These are phyloP conservation scores for Citrus inodora DNA, from an alignment of 345 rosid genomes.

Conservation along the genomic window DNA sequence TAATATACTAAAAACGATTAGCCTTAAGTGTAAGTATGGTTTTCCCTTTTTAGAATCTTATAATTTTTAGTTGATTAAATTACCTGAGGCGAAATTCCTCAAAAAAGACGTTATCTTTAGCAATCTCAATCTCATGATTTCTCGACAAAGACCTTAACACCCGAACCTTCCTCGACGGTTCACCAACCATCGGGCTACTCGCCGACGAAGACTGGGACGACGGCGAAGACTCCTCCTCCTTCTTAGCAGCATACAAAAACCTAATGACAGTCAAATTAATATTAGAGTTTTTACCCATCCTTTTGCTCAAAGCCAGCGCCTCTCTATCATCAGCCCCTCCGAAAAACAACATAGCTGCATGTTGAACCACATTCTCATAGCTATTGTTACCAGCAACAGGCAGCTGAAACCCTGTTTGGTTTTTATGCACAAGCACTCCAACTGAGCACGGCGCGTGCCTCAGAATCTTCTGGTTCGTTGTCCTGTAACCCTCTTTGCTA, in stretches of 20 bases:
- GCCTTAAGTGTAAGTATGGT: too few relatives aligned
- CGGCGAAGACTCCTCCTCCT: too few relatives aligned
- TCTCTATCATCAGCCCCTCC: constrained; percentile 94
- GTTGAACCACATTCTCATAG: constrained; percentile 29
- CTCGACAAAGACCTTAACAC: constrained; percentile 40
- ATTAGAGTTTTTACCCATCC: constrained; percentile 45
- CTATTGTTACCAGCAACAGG: constrained; percentile 29
- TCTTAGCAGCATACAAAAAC: constrained; percentile 23
- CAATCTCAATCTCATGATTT: constrained; percentile 30
- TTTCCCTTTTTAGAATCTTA: too few relatives aligned
- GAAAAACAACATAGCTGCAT: constrained; percentile 66
- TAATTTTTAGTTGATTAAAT: too few relatives aligned
- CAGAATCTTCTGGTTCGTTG: constrained; percentile 64
- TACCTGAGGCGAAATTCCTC: constrained; percentile 59
- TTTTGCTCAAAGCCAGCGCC: constrained; percentile 67
- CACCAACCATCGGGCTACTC: background rate
- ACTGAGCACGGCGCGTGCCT: constrained; percentile 81
- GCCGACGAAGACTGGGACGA: background rate
- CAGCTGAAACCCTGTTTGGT: constrained; percentile 69
- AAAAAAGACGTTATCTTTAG: constrained; percentile 46
- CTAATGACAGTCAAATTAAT: constrained; percentile 55
- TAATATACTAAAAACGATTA: too few relatives aligned
- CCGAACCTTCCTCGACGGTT: constrained; percentile 17
- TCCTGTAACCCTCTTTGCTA: constrained; percentile 55
- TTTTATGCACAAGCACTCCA: constrained; percentile 63